A percentile compares a stretch with the other conserved stretches of the same genome.
phyloP scores from a whole-genome alignment of 2,329 filamentous ascomycete genomes.

The Cladophialophora psammophila region DNA sequence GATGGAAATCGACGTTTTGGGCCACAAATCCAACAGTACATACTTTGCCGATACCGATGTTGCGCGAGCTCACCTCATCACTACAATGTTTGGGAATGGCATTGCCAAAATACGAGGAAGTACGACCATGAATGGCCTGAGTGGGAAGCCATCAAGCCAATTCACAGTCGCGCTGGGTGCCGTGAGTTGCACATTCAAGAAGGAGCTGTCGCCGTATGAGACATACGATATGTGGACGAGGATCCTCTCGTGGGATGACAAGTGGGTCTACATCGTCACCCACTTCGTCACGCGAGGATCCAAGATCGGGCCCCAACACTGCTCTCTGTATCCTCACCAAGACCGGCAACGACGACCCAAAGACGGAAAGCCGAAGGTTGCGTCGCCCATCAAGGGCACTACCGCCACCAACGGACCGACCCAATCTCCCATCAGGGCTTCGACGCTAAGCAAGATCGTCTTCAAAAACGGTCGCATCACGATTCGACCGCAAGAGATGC shows the following conservation, averaged over 20 bases:
- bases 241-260: constrained; percentile 78
- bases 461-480: constrained; percentile 83
- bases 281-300: constrained; percentile 64
- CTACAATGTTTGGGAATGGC: constrained; percentile 68
- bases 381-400: no score
- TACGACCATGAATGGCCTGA: constrained; percentile 59
- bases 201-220: constrained; percentile 73
- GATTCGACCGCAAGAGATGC: constrained; percentile 69
- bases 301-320: constrained; percentile 24
- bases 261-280: constrained; percentile 79
- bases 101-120: constrained; percentile 50
- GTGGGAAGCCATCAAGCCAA: constrained; percentile 51
- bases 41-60: constrained; percentile 67
- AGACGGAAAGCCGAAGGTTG: no score
- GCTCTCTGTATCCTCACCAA: constrained; percentile 26
- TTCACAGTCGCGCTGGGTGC: constrained; percentile 74
- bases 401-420: neutral
- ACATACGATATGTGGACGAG: constrained; percentile 76
- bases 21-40: constrained; percentile 65
- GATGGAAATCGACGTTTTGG: constrained; percentile 84
- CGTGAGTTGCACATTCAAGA: constrained; percentile 75
- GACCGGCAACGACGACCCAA: neutral
- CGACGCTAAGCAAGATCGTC: constrained; percentile 79
- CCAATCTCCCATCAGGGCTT: constrained; percentile 69
- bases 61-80: constrained; percentile 79